Percentiles rank a stretch among this genome's conserved stretches.
Evolutionary conservation across 371 early-diverging fungal genomes (phyloP).

Genomic region (Coemansia linderi): DNA sequence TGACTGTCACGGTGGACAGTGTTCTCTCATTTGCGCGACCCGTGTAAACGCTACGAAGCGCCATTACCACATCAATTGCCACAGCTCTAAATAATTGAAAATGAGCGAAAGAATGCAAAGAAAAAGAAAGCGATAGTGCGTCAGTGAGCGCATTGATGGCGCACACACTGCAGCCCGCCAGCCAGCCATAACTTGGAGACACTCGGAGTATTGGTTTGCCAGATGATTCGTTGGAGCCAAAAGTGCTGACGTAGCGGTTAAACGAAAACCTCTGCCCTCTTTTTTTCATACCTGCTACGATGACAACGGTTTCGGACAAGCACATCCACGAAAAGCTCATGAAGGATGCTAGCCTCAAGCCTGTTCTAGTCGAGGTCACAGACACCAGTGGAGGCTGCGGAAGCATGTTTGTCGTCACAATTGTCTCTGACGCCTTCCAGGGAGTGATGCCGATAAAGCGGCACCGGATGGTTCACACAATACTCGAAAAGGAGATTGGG

Average conservation of each 20-base stretch:
- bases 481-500: conserved; percentile 54
- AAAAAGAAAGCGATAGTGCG: background rate
- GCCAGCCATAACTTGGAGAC: background rate
- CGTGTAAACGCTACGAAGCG: conserved; percentile 37
- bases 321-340: conserved; percentile 6
- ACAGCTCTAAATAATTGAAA: background rate
- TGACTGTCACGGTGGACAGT: background rate
- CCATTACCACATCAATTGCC: conserved; percentile 27
- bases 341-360: background rate
- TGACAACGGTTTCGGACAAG: conserved; percentile 12
- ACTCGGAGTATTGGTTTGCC: background rate
- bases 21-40: conserved; percentile 47
- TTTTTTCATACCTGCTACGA: background rate
- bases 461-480: conserved; percentile 55
- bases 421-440: conserved; percentile 56
- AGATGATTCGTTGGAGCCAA: background rate
- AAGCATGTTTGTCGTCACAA: conserved; percentile 46
- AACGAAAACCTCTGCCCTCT: background rate
- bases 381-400: conserved; percentile 52
- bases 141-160: background rate
- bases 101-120: conserved; percentile 1
- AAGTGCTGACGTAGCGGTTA: background rate
- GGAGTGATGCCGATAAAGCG: conserved; percentile 52
- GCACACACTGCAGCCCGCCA: background rate
- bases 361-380: conserved; percentile 18